Evolutionary conservation across 805 yeast species (phyloP).

Genomic region (Hanseniaspora meyeri): DNA sequence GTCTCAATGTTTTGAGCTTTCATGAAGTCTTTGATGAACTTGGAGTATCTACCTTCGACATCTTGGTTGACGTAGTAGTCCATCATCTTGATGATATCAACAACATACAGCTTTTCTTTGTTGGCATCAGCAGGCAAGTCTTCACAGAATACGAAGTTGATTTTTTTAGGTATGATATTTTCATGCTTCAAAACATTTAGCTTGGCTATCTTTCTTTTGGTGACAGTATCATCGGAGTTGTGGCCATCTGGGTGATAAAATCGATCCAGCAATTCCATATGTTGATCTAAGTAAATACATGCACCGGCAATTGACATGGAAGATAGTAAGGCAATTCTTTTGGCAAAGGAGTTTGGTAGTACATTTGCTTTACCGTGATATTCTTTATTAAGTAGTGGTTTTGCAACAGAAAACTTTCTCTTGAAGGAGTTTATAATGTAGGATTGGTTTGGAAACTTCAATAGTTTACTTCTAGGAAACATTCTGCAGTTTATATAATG

Average conservation of each 20-base stretch:
- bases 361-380: neutral
- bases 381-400: neutral
- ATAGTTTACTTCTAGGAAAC: neutral
- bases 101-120: slow-evolving; percentile 24
- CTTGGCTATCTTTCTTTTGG: slow-evolving; percentile 5
- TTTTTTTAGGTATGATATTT: neutral
- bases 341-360: neutral
- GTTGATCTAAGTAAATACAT: slow-evolving; percentile 6
- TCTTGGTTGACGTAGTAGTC: slow-evolving; percentile 36
- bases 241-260: neutral
- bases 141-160: neutral
- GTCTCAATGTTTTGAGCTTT: slow-evolving; percentile 22
- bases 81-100: slow-evolving; percentile 41
- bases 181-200: neutral
- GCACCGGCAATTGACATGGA: neutral
- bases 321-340: neutral
- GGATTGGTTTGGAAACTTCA: neutral
- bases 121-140: slow-evolving; percentile 3
- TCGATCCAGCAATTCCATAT: neutral
- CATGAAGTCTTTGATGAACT: slow-evolving; percentile 37
- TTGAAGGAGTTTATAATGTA: neutral
- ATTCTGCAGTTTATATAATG: neutral
- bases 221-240: neutral
- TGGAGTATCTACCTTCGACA: slow-evolving; percentile 37
- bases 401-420: neutral